These are phyloP conservation scores for Colletotrichum sojae DNA, from an alignment of 2,329 filamentous ascomycete species.

Conservation along the genomic window DNA sequence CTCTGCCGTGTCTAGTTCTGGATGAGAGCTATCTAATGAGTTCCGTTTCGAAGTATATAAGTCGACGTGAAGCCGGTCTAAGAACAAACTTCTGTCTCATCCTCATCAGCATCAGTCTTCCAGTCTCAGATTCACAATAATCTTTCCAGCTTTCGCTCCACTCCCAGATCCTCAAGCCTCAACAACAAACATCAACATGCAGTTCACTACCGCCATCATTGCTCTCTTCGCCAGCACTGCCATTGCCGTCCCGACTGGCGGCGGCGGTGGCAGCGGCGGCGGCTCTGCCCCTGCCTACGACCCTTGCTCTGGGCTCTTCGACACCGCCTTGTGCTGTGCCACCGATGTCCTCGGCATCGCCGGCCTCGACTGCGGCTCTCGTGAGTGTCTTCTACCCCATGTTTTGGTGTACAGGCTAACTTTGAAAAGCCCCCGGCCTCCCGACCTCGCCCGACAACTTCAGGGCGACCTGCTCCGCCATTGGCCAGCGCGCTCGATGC, in stretches of 20 bases:
- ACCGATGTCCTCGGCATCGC: slow-evolving; percentile 72
- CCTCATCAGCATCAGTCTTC: slow-evolving; percentile 4
- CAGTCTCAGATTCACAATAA: not conserved
- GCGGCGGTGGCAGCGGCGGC: slow-evolving; percentile 3
- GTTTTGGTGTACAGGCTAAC: too few relatives aligned
- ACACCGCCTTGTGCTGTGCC: slow-evolving; percentile 69
- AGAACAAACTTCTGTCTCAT: not conserved
- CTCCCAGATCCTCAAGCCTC: not conserved
- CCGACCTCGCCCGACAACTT: slow-evolving; percentile 59
- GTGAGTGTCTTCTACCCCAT: not conserved
- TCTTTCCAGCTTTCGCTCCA: not conserved
- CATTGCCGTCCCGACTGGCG: slow-evolving; percentile 20
- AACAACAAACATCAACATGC: slow-evolving; percentile 19
- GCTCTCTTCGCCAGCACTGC: slow-evolving; percentile 20
- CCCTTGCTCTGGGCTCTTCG: slow-evolving; percentile 60
- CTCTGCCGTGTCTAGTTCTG: not conserved
- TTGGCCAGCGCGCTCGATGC: slow-evolving; percentile 70
- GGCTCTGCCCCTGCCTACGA: slow-evolving; percentile 45
- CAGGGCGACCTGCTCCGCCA: slow-evolving; percentile 59
- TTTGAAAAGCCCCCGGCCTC: slow-evolving; percentile 45
- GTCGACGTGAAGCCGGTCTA: not conserved
- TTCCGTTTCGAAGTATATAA: slow-evolving; percentile 2
- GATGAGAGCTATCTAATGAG: not conserved
- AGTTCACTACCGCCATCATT: slow-evolving; percentile 18
- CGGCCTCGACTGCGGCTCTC: slow-evolving; percentile 68